phyloP scores from a whole-genome alignment of 2,329 filamentous ascomycete species.

The Fragosphaeria purpurea region DNA sequence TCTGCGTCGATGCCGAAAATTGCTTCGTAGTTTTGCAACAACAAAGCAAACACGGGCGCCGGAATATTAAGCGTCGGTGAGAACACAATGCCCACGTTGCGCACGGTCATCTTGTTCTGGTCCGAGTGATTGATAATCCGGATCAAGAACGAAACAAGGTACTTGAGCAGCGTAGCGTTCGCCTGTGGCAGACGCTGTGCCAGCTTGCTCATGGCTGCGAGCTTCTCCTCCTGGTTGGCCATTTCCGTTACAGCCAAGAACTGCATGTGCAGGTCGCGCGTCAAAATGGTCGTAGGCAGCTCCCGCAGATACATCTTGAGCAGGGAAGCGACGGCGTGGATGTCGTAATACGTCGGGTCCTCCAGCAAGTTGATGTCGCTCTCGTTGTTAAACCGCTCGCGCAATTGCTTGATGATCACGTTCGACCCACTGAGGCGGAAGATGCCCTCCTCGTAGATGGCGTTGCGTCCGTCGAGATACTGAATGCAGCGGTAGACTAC shows the following conservation, averaged over 20 bases:
- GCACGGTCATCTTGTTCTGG: conserved; percentile 95
- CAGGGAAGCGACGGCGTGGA: conserved; percentile 88
- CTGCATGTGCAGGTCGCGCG: conserved; percentile 78
- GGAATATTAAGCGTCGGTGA: conserved; percentile 95
- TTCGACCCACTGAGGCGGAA: conserved; percentile 97
- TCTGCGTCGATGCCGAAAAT: conserved; percentile 71
- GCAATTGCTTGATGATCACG: conserved; percentile 79
- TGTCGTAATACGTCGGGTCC: conserved; percentile 82
- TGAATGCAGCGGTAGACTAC: conserved; percentile 95
- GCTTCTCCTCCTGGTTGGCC: conserved; percentile 63
- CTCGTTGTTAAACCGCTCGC: conserved; percentile 88
- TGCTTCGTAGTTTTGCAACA: conserved; percentile 78
- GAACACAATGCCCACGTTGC: conserved; percentile 96
- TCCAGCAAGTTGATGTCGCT: conserved; percentile 79
- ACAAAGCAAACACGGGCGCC: conserved; percentile 84
- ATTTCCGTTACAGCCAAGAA: conserved; percentile 81
- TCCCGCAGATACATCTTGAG: conserved; percentile 92
- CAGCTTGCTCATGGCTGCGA: conserved; percentile 63
- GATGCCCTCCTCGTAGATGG: conserved; percentile 81
- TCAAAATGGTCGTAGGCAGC: conserved; percentile 82
- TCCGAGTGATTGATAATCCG: conserved; percentile 84
- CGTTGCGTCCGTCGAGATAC: conserved; percentile 76
- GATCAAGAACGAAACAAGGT: conserved; percentile 80
- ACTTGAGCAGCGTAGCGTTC: conserved; percentile 73
- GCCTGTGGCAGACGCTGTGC: conserved; percentile 69